phyloP scores from a whole-genome alignment of 148 eudicot species.

The Spergularia bocconei region DNA sequence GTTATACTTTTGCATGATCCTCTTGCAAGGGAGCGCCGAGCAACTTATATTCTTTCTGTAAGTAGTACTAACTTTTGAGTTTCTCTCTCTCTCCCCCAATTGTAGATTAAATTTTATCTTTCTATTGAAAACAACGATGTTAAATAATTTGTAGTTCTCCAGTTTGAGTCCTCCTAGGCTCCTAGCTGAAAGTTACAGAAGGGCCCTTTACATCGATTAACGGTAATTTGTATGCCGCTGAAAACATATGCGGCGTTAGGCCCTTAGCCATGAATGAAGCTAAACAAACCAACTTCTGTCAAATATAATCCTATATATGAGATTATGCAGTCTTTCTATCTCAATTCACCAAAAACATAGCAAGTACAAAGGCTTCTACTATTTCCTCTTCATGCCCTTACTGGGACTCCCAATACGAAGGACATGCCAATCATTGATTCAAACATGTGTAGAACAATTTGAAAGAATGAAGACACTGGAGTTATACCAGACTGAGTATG shows the following conservation, averaged over 20 bases:
- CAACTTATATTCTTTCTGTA: conserved; percentile 84
- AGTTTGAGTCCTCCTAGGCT: background rate
- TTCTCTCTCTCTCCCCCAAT: background rate
- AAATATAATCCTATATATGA: background rate
- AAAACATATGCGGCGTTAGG: background rate
- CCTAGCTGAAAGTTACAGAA: background rate
- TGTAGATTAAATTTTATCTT: background rate
- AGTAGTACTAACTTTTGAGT: conserved; percentile 14
- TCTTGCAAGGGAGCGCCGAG: conserved; percentile 81
- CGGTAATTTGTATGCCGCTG: background rate
- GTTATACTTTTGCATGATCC: conserved; percentile 93
- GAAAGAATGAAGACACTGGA: no score
- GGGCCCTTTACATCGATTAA: background rate
- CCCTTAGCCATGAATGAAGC: background rate
- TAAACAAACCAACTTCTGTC: no score
- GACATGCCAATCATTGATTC: no score
- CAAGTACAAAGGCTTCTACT: no score
- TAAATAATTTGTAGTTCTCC: background rate
- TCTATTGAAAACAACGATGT: background rate
- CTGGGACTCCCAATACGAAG: no score
- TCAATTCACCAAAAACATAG: no score
- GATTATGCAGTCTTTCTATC: background rate
- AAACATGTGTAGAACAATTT: no score
- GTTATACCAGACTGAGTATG: no score
- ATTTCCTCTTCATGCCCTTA: no score